Percentiles rank a stretch among this genome's conserved stretches.
These are phyloP conservation scores for Barnettozyma populi DNA, from an alignment of 805 yeast species.

Conservation along the genomic window DNA sequence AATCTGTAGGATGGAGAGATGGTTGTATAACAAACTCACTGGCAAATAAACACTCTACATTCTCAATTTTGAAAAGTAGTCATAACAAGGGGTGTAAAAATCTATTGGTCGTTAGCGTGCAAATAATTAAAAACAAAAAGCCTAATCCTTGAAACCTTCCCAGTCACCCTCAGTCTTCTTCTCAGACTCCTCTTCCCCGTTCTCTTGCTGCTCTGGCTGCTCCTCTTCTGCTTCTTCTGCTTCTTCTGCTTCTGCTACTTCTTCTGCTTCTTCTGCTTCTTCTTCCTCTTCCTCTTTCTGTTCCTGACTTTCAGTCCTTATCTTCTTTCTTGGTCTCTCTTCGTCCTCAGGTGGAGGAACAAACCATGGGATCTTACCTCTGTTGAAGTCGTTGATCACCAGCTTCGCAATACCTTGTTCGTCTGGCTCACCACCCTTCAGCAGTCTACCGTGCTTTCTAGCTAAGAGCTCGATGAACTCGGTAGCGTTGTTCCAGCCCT, in stretches of 20 bases:
- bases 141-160: slow-evolving; percentile 10
- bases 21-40: slow-evolving; percentile 13
- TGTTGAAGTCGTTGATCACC: slow-evolving; percentile 87
- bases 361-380: slow-evolving; percentile 98
- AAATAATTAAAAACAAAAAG: background rate
- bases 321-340: slow-evolving; percentile 31
- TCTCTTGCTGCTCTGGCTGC: too few species aligned
- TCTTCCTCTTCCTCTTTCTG: slow-evolving; percentile 10
- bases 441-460: slow-evolving; percentile 83
- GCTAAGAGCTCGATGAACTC: slow-evolving; percentile 90
- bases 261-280: slow-evolving; percentile 9
- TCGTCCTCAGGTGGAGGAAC: slow-evolving; percentile 84
- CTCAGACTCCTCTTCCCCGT: slow-evolving; percentile 14
- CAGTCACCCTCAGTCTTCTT: slow-evolving; percentile 20
- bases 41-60: background rate
- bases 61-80: background rate
- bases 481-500: slow-evolving; percentile 76
- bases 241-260: slow-evolving; percentile 12
- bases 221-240: slow-evolving; percentile 10
- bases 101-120: slow-evolving; percentile 1
- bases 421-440: slow-evolving; percentile 98
- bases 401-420: slow-evolving; percentile 89
- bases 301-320: slow-evolving; percentile 22
- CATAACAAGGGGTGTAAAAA: background rate
- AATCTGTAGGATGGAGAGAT: slow-evolving; percentile 51